Base-by-base conservation (phyloP, 805 yeast species). In the Schwanniomyces yamadae region DNA sequence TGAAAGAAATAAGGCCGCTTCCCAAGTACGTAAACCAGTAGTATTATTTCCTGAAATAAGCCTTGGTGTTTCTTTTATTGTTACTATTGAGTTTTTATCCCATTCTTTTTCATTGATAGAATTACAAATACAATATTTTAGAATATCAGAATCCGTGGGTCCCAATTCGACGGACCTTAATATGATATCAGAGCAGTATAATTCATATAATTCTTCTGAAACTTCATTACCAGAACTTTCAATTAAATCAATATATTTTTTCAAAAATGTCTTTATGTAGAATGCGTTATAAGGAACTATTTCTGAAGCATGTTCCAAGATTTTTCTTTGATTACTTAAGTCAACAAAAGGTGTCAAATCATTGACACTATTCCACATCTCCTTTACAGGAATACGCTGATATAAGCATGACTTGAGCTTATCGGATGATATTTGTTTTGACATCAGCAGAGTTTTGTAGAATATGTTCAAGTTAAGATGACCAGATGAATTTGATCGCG, bases 11-110 rank as follows among this genome's bases (percentile, higher is more conserved):
- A 85, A 46, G 0, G 95, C 84, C 2, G 96, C 97, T 52, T 88
- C 96, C 98, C 97, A 90, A 0, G 97, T 91, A 26, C 97, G 66
- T 36, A 79, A 61, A 0, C 97, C 97, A 0, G 97, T 91, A 1
- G 95, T 82, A 4, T 95, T 95, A n/a, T 63, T 54, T 1, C 86
- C 87, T 23, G 85, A 75, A 10, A 84, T 75, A 34, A 84, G 42
- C 36, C 71, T 66, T 0, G 90, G 91, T 0, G 77, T 69, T 49
- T 84, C 93, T 39, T 59, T 61, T 3, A 83, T 73, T 5, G 47
- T 45, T 2, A 66, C 51, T 12, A 73, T 52, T 0, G 33, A 41
- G 11, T 26, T 13, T 6, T 34, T 36, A 9, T 34, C 27, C 24
- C 35, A 55, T 53, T 40, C 36, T 1, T 24, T 26, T 5, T 36